phyloP scores from a whole-genome alignment of 2,329 filamentous ascomycete genomes.

The Monosporascus sp. region DNA sequence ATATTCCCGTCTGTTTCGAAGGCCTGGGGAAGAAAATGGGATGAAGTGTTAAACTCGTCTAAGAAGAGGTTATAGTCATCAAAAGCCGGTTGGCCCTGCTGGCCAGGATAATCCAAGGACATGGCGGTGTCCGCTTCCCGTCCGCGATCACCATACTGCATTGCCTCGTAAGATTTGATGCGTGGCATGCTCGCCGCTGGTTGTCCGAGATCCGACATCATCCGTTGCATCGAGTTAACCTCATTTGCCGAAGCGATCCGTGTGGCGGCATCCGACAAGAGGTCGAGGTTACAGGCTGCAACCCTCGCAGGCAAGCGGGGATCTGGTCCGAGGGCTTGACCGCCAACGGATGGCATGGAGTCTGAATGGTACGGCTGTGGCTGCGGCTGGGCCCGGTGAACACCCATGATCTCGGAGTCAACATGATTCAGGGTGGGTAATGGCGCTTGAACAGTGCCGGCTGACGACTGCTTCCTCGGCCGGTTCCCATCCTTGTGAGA shows the following conservation, averaged over 20 bases:
- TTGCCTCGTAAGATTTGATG: slow-evolving; percentile 45
- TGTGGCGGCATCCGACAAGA: slow-evolving; percentile 55
- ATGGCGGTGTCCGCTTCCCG: slow-evolving; percentile 41
- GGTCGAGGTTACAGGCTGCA: slow-evolving; percentile 51
- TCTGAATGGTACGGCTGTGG: slow-evolving; percentile 37
- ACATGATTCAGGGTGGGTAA: slow-evolving; percentile 44
- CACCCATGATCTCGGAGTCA: slow-evolving; percentile 41
- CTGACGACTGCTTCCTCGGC: slow-evolving; percentile 48
- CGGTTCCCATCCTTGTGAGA: slow-evolving; percentile 47
- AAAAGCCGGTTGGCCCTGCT: slow-evolving; percentile 37
- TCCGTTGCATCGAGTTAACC: slow-evolving; percentile 46
- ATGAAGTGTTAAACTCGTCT: slow-evolving; percentile 50
- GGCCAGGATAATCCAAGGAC: slow-evolving; percentile 34
- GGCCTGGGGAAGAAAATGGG: slow-evolving; percentile 50
- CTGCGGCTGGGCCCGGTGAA: slow-evolving; percentile 32
- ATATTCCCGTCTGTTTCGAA: slow-evolving; percentile 51
- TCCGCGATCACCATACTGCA: slow-evolving; percentile 44
- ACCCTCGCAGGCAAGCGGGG: slow-evolving; percentile 40
- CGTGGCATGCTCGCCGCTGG: slow-evolving; percentile 35
- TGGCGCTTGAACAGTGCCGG: slow-evolving; percentile 37
- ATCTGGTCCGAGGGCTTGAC: slow-evolving; percentile 40
- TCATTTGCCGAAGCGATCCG: slow-evolving; percentile 50
- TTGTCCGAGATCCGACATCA: slow-evolving; percentile 42
- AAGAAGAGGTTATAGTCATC: slow-evolving; percentile 57
- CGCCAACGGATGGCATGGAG: slow-evolving; percentile 32